Conservation (phyloP, 257 asterid genomes). For the Nyctanthes arbortristis region DNA sequence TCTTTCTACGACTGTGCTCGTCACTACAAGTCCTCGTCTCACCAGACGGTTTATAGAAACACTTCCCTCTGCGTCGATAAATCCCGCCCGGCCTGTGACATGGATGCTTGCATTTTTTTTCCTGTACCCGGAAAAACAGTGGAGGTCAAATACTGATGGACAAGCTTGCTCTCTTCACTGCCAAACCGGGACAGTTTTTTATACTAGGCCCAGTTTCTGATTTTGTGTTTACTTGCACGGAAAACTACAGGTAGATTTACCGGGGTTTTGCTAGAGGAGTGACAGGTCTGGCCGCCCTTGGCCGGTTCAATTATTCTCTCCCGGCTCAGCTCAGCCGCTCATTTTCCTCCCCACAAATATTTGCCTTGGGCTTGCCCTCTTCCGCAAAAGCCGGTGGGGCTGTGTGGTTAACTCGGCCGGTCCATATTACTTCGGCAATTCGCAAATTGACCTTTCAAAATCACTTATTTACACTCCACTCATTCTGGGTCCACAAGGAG, state of each 20-base stretch:
- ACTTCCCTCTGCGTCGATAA: slow-evolving; percentile 26
- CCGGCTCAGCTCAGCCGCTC: slow-evolving; percentile 37
- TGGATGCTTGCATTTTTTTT: slow-evolving; percentile 26
- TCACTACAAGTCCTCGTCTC: slow-evolving; percentile 36
- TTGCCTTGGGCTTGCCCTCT: slow-evolving; percentile 37
- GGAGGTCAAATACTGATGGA: slow-evolving; percentile 25
- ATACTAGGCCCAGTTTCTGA: slow-evolving; percentile 13
- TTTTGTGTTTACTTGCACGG: slow-evolving; percentile 31
- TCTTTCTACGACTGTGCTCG: slow-evolving; percentile 33
- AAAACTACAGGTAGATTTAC: slow-evolving; percentile 6
- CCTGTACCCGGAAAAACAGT: slow-evolving; percentile 21
- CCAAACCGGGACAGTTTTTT: slow-evolving; percentile 14
- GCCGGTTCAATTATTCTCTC: slow-evolving; percentile 39
- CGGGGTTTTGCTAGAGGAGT: slow-evolving; percentile 36
- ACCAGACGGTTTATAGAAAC: slow-evolving; percentile 28
- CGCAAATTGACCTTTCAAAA: slow-evolving; percentile 26
- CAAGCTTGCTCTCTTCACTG: slow-evolving; percentile 21
- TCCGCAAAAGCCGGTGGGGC: slow-evolving; percentile 23
- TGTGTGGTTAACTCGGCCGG: slow-evolving; percentile 28
- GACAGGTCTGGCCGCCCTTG: slow-evolving; percentile 39
- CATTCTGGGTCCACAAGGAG: slow-evolving; percentile 22
- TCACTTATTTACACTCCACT: slow-evolving; percentile 34
- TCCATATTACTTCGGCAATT: slow-evolving; percentile 32
- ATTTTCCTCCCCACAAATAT: slow-evolving; percentile 29
- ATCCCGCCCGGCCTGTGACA: slow-evolving; percentile 34